A percentile compares a stretch with the other conserved stretches of the same genome.
phyloP scores from a whole-genome alignment of 2,329 filamentous ascomycete genomes.

The Venturia pyrina region DNA sequence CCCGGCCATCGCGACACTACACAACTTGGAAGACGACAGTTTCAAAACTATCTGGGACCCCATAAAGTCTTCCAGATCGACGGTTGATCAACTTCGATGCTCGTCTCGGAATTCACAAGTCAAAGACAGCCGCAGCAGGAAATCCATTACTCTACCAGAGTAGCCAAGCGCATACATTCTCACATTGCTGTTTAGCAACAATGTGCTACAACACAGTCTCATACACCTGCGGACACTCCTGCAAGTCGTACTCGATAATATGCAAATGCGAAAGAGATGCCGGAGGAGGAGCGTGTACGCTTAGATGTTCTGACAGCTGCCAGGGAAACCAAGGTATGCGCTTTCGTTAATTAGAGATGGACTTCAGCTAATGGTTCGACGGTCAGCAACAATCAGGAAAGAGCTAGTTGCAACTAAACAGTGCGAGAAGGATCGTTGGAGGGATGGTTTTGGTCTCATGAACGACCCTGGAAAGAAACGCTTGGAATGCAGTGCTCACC shows the following conservation, averaged over 20 bases:
- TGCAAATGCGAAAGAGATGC: slow-evolving; percentile 2
- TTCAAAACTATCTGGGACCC: too few relatives aligned
- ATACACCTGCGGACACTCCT: neutral
- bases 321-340: neutral
- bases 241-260: neutral
- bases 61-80: too few relatives aligned
- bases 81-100: neutral
- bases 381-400: neutral
- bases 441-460: too few relatives aligned
- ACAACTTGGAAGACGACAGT: neutral
- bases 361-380: neutral
- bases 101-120: neutral
- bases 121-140: neutral
- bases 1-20: neutral
- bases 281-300: neutral
- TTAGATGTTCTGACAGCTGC: neutral
- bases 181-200: neutral
- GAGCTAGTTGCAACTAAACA: neutral
- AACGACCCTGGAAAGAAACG: too few relatives aligned
- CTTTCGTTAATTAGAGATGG: neutral
- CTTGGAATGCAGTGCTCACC: too few relatives aligned
- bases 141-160: neutral
- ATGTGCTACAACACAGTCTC: neutral
- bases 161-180: too few relatives aligned
- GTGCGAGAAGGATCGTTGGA: neutral